Evolutionary conservation across 2,329 filamentous ascomycete species (phyloP).

Genomic region (Alternaria postmessia): DNA sequence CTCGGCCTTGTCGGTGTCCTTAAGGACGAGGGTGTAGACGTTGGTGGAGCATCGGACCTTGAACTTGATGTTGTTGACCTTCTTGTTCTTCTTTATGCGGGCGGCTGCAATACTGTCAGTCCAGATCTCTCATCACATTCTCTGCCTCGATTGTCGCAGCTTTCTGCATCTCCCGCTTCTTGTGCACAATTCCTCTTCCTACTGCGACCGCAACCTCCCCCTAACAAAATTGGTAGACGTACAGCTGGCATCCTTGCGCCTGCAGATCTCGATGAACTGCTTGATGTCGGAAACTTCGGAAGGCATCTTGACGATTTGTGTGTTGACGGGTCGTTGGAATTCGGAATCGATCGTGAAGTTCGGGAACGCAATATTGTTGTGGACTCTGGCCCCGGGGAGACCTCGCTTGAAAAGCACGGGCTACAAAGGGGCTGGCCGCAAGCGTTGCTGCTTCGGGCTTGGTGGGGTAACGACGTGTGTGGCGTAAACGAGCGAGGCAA

Average conservation of each 20-base stretch:
- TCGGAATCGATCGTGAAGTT: conserved; percentile 39
- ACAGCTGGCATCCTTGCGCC: conserved; percentile 99
- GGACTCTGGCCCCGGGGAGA: conserved; percentile 25
- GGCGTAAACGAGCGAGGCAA: conserved; percentile 22
- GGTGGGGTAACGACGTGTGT: conserved; percentile 38
- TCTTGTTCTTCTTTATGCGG: conserved; percentile 84
- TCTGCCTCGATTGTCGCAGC: background rate
- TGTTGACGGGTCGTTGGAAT: conserved; percentile 35
- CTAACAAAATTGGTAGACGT: conserved; percentile 59
- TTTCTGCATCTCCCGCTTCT: conserved; percentile 4
- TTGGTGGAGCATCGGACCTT: conserved; percentile 98
- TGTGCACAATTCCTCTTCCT: conserved; percentile 13
- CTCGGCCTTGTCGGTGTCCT: conserved; percentile 99
- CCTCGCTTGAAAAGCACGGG: conserved; percentile 48
- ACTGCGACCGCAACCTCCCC: conserved; percentile 9
- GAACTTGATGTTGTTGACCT: conserved; percentile 96
- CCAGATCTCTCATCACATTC: background rate
- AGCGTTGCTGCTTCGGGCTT: conserved; percentile 29
- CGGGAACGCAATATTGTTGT: conserved; percentile 25
- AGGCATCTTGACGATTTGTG: conserved; percentile 83
- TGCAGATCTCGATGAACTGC: conserved; percentile 99
- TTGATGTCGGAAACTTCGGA: conserved; percentile 98
- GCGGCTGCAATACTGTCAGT: conserved; percentile 50
- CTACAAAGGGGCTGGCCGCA: conserved; percentile 32
- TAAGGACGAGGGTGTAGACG: conserved; percentile 98